Base-by-base conservation (phyloP, 78 protist genomes). In the Carpediemonas membranifera region DNA sequence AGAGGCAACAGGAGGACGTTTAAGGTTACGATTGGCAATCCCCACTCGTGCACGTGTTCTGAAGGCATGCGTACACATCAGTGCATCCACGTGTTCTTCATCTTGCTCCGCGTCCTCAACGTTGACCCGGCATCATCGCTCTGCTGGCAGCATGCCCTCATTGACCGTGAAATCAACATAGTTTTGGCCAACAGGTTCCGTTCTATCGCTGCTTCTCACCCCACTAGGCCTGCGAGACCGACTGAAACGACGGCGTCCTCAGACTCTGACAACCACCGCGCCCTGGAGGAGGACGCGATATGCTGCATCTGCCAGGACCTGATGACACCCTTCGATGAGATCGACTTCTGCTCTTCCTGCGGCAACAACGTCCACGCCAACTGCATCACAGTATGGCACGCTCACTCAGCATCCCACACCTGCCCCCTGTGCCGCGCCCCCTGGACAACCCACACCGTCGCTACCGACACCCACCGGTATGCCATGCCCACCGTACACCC, bases 241-340 rank as follows among this genome's bases (percentile, higher is more conserved):
- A n/a, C n/a, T n/a, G n/a, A n/a, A n/a, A n/a, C n/a, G n/a, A n/a
- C n/a, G n/a, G n/a, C n/a, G n/a, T n/a, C n/a, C n/a, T n/a, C n/a
- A n/a, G n/a, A n/a, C n/a, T n/a, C n/a, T n/a, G n/a, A n/a, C 54
- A 60, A 7, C 30, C 5, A 52, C 15, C 59, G 41, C 11, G 34
- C 53, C 18, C 19, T 51, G 68, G 62, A 57, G 13, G 62, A 3
- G 59, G 68, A 30, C 37, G 53, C 16, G 35, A 14, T 18, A 31
- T 63, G 68, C 55, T 52, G 53, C 18, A 63, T 63, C 31, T 63
- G 68, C 68, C 37, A 18, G 35, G 68, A 63, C 53, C n/a, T 9
- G 34, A 3, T 63, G 7, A 3, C 7, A 19, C 35, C 30, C 36
- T 7, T 7, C 5, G 21, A 24, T 14, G 47, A 7, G 51, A 7